Percentiles rank a stretch among this genome's conserved stretches.
Evolutionary conservation across 805 yeast species (phyloP).

Genomic region (Novakomyces olei): DNA sequence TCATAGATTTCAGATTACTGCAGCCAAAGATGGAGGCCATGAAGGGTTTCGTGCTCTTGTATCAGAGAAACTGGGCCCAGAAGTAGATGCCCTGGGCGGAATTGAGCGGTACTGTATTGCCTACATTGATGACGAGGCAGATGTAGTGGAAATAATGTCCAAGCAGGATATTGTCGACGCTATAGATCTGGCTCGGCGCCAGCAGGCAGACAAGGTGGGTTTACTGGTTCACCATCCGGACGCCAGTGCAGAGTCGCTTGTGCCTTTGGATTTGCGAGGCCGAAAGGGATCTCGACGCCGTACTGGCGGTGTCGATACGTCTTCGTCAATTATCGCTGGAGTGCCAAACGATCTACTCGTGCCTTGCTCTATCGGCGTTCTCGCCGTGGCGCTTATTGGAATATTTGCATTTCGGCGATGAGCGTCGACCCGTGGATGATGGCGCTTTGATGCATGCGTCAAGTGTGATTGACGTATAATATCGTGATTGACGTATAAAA

Average conservation of each 20-base stretch:
- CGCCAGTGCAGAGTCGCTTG: constrained; percentile 17
- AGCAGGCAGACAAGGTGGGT: constrained; percentile 37
- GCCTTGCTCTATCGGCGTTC: constrained; percentile 38
- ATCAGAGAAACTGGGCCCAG: constrained; percentile 9
- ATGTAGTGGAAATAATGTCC: constrained; percentile 51
- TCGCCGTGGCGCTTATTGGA: constrained; percentile 36
- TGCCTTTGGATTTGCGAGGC: constrained; percentile 9
- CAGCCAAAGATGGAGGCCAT: constrained; percentile 34
- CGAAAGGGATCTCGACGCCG: constrained; percentile 3
- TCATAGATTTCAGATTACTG: constrained; percentile 42
- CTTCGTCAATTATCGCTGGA: constrained; percentile 26
- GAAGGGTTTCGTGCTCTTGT: constrained; percentile 23
- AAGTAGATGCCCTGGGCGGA: constrained; percentile 4
- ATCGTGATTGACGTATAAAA: too few species aligned
- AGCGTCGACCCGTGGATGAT: too few species aligned
- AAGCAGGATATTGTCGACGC: constrained; percentile 57
- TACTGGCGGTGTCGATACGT: constrained; percentile 1
- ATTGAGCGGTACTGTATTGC: constrained; percentile 42
- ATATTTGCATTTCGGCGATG: too few species aligned
- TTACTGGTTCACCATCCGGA: constrained; percentile 49
- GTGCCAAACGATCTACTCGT: constrained; percentile 37
- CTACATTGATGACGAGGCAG: constrained; percentile 68
- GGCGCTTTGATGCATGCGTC: too few species aligned
- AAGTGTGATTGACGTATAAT: too few species aligned
- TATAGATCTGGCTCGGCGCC: constrained; percentile 29